These are phyloP conservation scores for Sistotremastrum niveocremeum DNA, from an alignment of 768 basidiomycete genomes.

Conservation along the genomic window DNA sequence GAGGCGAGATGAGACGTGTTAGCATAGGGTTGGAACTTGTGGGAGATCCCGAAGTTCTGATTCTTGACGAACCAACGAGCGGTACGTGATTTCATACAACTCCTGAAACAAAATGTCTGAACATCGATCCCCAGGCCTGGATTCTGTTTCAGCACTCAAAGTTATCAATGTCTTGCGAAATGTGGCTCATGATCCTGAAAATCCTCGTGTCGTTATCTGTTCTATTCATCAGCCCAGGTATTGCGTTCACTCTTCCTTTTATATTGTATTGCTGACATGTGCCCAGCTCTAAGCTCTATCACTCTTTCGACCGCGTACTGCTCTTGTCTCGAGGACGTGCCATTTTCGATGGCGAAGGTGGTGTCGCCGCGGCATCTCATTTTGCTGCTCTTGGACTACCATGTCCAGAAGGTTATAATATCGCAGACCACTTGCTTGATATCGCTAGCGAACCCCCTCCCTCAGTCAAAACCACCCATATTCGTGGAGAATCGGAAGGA, in stretches of 20 bases:
- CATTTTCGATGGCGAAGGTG: slow-evolving; percentile 69
- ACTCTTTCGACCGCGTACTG: slow-evolving; percentile 70
- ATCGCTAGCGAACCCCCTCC: slow-evolving; percentile 59
- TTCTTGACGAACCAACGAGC: slow-evolving; percentile 79
- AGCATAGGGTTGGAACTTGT: slow-evolving; percentile 86
- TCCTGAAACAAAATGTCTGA: too few species aligned
- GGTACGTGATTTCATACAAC: slow-evolving; percentile 19
- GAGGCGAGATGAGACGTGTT: slow-evolving; percentile 83
- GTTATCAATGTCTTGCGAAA: slow-evolving; percentile 65
- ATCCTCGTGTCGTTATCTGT: slow-evolving; percentile 71
- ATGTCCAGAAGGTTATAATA: slow-evolving; percentile 75
- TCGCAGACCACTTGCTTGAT: slow-evolving; percentile 86
- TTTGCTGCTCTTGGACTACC: slow-evolving; percentile 38
- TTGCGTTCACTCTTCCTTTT: slow-evolving; percentile 8
- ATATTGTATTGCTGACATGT: not conserved
- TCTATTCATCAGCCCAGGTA: slow-evolving; percentile 82
- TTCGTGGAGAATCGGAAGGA: not conserved
- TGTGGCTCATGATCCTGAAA: slow-evolving; percentile 55
- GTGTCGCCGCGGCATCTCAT: slow-evolving; percentile 51
- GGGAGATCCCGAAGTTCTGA: slow-evolving; percentile 68
- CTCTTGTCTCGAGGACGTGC: slow-evolving; percentile 66
- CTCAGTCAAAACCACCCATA: slow-evolving; percentile 21
- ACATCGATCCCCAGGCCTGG: slow-evolving; percentile 41
- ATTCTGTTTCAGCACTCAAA: slow-evolving; percentile 76
- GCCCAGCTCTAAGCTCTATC: slow-evolving; percentile 65